Conservation (phyloP, 78 protist species). For the Salpingoeca rosetta region DNA sequence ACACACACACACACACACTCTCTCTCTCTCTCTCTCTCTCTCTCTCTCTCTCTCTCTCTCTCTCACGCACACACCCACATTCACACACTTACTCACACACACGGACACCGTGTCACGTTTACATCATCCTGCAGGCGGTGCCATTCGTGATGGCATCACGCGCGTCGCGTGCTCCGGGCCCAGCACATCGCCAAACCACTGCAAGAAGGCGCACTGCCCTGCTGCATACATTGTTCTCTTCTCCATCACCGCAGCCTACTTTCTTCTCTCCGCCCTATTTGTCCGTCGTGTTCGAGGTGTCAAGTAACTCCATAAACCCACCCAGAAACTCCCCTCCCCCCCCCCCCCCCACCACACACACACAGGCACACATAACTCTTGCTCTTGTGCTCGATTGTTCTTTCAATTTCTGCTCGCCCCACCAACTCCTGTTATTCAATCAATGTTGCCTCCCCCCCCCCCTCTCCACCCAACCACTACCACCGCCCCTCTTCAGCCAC, state of each 20-base stretch:
- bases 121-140: constrained; percentile 9
- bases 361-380: neutral
- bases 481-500: neutral
- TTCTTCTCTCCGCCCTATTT: neutral
- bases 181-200: neutral
- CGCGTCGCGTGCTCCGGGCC: neutral
- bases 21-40: no score
- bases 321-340: no score
- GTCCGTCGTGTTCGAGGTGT: neutral
- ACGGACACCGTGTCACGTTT: no score
- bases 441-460: neutral
- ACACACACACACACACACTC: no score
- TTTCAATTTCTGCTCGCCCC: neutral
- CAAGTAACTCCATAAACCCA: neutral
- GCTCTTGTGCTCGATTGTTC: neutral
- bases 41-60: no score
- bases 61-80: no score
- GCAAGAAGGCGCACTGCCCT: neutral
- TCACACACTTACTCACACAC: no score
- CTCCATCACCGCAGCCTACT: neutral
- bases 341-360: no score
- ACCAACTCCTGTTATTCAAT: neutral
- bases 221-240: neutral
- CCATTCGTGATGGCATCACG: neutral
- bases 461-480: neutral